Evolutionary conservation across 352 stramenopile species (phyloP).

Genomic region (Globisporangium cylindrosporum): DNA sequence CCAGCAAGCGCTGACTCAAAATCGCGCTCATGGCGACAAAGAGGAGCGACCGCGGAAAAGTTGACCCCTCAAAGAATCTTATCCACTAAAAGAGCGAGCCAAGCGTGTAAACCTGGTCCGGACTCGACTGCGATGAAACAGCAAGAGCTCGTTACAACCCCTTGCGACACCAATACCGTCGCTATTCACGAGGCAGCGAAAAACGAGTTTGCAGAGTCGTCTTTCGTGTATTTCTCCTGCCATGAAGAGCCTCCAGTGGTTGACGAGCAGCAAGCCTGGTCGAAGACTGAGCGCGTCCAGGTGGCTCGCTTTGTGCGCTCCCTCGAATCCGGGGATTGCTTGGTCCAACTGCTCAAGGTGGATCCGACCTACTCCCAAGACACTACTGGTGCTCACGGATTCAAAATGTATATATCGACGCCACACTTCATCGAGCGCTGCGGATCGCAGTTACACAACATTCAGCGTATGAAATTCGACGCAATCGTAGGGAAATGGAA

Average conservation of each 20-base stretch:
- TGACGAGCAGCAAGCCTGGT: constrained; percentile 12
- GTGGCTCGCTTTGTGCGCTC: constrained; percentile 32
- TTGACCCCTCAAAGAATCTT: not conserved
- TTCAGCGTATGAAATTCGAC: constrained; percentile 34
- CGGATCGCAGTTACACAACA: constrained; percentile 31
- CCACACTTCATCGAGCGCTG: constrained; percentile 44
- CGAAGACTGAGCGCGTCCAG: constrained; percentile 27
- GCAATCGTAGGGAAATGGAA: constrained; percentile 22
- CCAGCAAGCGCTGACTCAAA: constrained; percentile 25
- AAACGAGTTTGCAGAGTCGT: constrained; percentile 26
- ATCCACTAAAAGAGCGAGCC: constrained; percentile 2
- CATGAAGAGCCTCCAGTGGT: constrained; percentile 15
- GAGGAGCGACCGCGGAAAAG: not conserved
- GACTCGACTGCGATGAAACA: not conserved
- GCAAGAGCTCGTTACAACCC: not conserved
- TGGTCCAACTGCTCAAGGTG: constrained; percentile 34
- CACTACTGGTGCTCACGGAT: constrained; percentile 12
- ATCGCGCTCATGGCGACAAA: constrained; percentile 1
- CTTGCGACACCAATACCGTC: not conserved
- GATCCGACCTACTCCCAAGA: constrained; percentile 8
- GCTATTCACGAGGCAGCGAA: not conserved
- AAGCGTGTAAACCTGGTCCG: not conserved
- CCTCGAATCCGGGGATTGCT: constrained; percentile 30
- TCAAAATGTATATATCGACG: constrained; percentile 29
- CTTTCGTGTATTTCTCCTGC: constrained; percentile 35